Conservation (phyloP, 768 basidiomycete genomes). For the Ramaria rubella region DNA sequence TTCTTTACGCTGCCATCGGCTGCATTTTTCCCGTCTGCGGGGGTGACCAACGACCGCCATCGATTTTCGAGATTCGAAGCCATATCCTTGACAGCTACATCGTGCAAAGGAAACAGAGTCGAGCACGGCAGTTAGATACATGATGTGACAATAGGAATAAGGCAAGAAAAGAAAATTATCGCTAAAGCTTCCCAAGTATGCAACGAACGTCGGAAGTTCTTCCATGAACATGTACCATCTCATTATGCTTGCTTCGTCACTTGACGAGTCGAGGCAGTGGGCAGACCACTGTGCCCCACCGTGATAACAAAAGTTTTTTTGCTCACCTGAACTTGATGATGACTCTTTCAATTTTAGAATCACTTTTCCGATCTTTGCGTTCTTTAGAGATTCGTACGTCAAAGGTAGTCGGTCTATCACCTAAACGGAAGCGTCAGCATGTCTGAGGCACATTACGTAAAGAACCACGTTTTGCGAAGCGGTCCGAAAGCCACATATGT, state of each 20-base stretch:
- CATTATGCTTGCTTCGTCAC: background rate
- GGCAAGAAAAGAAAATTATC: slow-evolving; percentile 13
- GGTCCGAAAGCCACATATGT: slow-evolving; percentile 15
- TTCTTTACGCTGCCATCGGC: slow-evolving; percentile 26
- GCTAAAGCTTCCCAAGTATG: slow-evolving; percentile 3
- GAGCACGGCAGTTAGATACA: slow-evolving; percentile 62
- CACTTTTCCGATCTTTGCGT: slow-evolving; percentile 74
- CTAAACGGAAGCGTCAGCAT: slow-evolving; percentile 30
- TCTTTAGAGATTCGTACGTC: slow-evolving; percentile 57
- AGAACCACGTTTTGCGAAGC: background rate
- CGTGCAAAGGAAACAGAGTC: slow-evolving; percentile 31
- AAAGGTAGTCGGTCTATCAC: slow-evolving; percentile 81
- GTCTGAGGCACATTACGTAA: background rate
- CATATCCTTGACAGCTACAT: slow-evolving; percentile 88
- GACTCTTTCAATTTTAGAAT: slow-evolving; percentile 73
- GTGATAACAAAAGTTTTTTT: slow-evolving; percentile 1
- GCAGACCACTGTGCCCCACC: background rate
- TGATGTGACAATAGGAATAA: slow-evolving; percentile 21
- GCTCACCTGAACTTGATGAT: slow-evolving; percentile 76
- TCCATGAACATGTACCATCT: slow-evolving; percentile 5
- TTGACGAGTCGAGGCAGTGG: slow-evolving; percentile 11
- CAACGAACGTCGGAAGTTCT: background rate
- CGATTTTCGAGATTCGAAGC: slow-evolving; percentile 79
- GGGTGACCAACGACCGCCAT: slow-evolving; percentile 63
- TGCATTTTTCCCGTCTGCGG: slow-evolving; percentile 28